Evolutionary conservation across 371 early-diverging fungal genomes (phyloP), one percentile per base, ranked within the genome.

Genomic region (Haplosporangium sp.): DNA sequence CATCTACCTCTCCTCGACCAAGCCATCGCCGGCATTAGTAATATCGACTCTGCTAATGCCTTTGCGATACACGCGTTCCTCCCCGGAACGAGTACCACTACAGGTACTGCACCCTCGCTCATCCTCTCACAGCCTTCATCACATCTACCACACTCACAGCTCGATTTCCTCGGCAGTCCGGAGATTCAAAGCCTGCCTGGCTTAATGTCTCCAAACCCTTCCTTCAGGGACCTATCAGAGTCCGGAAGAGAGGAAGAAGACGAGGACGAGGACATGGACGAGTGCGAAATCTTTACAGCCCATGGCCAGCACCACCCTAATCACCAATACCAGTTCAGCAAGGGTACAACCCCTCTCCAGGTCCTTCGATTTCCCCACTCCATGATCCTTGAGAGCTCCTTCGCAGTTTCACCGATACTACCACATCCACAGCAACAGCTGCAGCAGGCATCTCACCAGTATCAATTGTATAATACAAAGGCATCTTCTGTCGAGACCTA

Each of bases 201-300:
- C 14, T 43, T 65, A 38, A 55, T 61, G 21, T 71, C 72, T 0
- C 62, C 65, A 37, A 60, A 51, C 55, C 45, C 40, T 2, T 62
- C 69, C 1, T 52, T 38, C 41, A 59, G 57, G 23, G 64, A 70
- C 29, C 16, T 23, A 0, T 43, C 55, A 6, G 45, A 42, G 6
- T 54, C 43, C 20, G 43, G 45, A 9, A 29, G 45, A 6, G 55
- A 54, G 6, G 62, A 59, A 2, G 67, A 68, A 13, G 69, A 57
- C 21, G 73, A 72, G 18, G 73, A 72, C 20, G 66, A 66, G 6
- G 57, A 64, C 7, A 55, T 65, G 62, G 66, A 71, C 5, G 65
- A 62, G 38, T 52, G 56, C 43, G 64, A 64, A 10, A 41, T 38
- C n/a, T 54, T 67, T 36, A n/a, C 59, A 2, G 9, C 55, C 8